Evolutionary conservation across 2,329 filamentous ascomycete genomes (phyloP), one percentile per base, ranked within the genome.

Genomic region (Penicillium griseofulvum): DNA sequence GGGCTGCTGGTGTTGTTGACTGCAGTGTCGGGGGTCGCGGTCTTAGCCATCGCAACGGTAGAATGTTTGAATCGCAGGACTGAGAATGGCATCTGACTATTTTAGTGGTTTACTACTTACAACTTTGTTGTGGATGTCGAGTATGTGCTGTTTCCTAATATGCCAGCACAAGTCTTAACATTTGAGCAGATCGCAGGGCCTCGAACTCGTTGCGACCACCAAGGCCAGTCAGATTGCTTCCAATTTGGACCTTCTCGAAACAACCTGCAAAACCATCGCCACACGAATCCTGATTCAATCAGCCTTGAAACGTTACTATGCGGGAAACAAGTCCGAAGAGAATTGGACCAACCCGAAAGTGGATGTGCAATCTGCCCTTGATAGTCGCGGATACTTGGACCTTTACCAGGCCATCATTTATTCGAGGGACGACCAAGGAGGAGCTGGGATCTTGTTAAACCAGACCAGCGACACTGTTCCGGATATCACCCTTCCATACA

Each of bases 211-310:
- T 1, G 92, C 92, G 7, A 91, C 89, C 3, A 85, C 96, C 68
- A 96, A 96, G 73, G 88, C 91, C 19, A 86, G 89, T 29, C 88
- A 93, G 68, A 82, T 97, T 59, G 80, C 88, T 6, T 87, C 90
- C 49, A 89, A 91, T 69, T 82, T 97, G 52, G 81, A 90, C 49
- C 81, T 96, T 49, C 84, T 96, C 62, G 84, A 91, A 74, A 88
- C 88, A 31, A 87, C 86, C 56, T 88, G 87, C 67, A 80, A 81
- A 52, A 87, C 88, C 52, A 87, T 94, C 42, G 80, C 87, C 7
- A 91, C 89, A 0, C 77, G 83, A 36, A 69, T 84, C 9, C 64
- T 82, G 14, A 77, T 85, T 4, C 83, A 85, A 62, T 65, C 68
- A 33, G 77, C 81, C 6, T 71, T 86, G 16, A 63, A 68, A 57